These are phyloP conservation scores for Capsicum chinense DNA, from an alignment of 257 asterid genomes.

Conservation along the genomic window DNA sequence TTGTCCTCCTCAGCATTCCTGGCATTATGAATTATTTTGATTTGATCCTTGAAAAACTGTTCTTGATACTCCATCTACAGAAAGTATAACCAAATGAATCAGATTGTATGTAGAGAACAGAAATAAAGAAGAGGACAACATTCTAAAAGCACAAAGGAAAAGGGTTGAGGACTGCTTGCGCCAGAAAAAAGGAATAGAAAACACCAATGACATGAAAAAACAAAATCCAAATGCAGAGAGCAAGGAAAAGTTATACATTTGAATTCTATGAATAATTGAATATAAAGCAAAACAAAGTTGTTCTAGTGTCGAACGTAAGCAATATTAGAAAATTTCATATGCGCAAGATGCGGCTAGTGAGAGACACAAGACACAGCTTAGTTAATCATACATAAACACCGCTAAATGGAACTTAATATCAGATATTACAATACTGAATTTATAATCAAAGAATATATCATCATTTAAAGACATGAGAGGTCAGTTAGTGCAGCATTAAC, in stretches of 20 bases:
- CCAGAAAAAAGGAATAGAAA: background rate
- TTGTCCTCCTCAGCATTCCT: slow-evolving; percentile 16
- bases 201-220: background rate
- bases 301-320: background rate
- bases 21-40: background rate
- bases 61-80: slow-evolving; percentile 28
- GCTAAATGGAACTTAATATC: background rate
- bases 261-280: background rate
- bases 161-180: background rate
- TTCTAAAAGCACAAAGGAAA: background rate
- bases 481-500: background rate
- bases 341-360: background rate
- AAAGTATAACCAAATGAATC: background rate
- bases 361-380: background rate
- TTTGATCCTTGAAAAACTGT: slow-evolving; percentile 18
- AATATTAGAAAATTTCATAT: background rate
- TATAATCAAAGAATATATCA: background rate
- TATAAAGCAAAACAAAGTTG: background rate
- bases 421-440: background rate
- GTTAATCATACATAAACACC: background rate
- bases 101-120: background rate
- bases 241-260: background rate
- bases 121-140: background rate
- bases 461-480: background rate
- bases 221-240: background rate